phyloP scores from a whole-genome alignment of 2,329 filamentous ascomycete genomes.

The Arthroderma uncinatum region DNA sequence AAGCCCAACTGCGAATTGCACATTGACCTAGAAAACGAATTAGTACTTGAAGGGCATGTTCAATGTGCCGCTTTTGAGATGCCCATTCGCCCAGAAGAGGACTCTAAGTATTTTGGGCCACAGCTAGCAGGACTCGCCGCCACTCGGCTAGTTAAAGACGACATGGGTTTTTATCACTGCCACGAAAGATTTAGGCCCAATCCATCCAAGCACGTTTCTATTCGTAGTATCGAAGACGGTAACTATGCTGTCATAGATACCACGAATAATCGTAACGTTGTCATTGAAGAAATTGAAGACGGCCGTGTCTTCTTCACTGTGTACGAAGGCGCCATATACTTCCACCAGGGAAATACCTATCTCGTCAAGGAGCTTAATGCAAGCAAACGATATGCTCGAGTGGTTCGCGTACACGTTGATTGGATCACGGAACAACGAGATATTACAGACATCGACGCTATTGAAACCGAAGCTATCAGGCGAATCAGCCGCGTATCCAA shows the following conservation, averaged over 20 bases:
- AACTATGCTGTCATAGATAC: conserved; percentile 90
- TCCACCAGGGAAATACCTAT: conserved; percentile 91
- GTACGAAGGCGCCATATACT: conserved; percentile 92
- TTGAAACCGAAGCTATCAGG: conserved; percentile 81
- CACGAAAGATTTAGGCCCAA: conserved; percentile 77
- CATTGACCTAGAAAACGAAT: conserved; percentile 82
- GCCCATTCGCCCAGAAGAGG: conserved; percentile 70
- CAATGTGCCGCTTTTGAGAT: conserved; percentile 94
- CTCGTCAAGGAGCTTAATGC: conserved; percentile 80
- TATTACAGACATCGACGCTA: conserved; percentile 84
- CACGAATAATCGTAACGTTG: conserved; percentile 63
- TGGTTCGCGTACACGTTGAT: conserved; percentile 80
- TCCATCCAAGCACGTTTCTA: conserved; percentile 72
- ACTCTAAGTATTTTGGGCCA: conserved; percentile 66
- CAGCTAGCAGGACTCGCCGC: conserved; percentile 59
- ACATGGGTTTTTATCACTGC: conserved; percentile 76
- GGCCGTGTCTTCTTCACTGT: conserved; percentile 91
- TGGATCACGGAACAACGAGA: conserved; percentile 92
- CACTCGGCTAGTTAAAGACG: conserved; percentile 62
- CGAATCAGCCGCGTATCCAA: conserved; percentile 49
- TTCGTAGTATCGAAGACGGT: conserved; percentile 81
- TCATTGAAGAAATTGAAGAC: conserved; percentile 85
- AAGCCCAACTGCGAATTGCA: conserved; percentile 81
- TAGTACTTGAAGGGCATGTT: conserved; percentile 84
- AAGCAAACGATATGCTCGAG: conserved; percentile 70